These are phyloP conservation scores for Ceratopteris richardii DNA, from an alignment of 75 land plant genomes.

Conservation along the genomic window DNA sequence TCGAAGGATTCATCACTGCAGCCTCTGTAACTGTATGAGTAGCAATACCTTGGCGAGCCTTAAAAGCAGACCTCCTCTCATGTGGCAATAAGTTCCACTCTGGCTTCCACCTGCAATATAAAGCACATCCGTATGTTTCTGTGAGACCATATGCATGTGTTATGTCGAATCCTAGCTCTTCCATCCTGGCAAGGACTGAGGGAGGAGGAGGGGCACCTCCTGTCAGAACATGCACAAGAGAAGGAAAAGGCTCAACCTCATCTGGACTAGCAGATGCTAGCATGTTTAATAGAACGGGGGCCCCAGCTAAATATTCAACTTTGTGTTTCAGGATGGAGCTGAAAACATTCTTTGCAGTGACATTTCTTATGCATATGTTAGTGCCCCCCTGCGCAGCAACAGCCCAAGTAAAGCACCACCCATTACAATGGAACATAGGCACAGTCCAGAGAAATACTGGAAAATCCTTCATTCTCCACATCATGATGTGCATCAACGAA, in stretches of 20 bases:
- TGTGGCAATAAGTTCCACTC: constrained; percentile 47
- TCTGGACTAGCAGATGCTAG: constrained; percentile 26
- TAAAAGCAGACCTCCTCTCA: constrained; percentile 42
- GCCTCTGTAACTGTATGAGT: constrained; percentile 20
- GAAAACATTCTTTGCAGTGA: constrained; percentile 39
- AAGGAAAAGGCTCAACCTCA: constrained; percentile 28
- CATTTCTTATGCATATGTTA: constrained; percentile 53
- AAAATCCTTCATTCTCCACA: constrained; percentile 34
- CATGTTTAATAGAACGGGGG: constrained; percentile 75
- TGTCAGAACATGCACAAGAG: constrained; percentile 39
- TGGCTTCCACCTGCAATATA: constrained; percentile 58
- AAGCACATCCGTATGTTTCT: constrained; percentile 44
- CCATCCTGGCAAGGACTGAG: constrained; percentile 44
- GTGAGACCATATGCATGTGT: constrained; percentile 72
- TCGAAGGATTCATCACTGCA: constrained; percentile 48
- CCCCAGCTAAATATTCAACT: constrained; percentile 68
- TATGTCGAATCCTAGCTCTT: constrained; percentile 52
- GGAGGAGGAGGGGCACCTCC: constrained; percentile 82
- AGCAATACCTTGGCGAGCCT: constrained; percentile 66
- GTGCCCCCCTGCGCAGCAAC: constrained; percentile 60
- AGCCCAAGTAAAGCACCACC: constrained; percentile 81
- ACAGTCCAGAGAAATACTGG: constrained; percentile 74
- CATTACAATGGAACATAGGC: constrained; percentile 83
- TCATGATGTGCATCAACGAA: constrained; percentile 30
- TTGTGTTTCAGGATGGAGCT: constrained; percentile 24